Evolutionary conservation across 305 asterid species (phyloP), one percentile per base, ranked within the genome.

Genomic region (Fraxinus baroniana): DNA sequence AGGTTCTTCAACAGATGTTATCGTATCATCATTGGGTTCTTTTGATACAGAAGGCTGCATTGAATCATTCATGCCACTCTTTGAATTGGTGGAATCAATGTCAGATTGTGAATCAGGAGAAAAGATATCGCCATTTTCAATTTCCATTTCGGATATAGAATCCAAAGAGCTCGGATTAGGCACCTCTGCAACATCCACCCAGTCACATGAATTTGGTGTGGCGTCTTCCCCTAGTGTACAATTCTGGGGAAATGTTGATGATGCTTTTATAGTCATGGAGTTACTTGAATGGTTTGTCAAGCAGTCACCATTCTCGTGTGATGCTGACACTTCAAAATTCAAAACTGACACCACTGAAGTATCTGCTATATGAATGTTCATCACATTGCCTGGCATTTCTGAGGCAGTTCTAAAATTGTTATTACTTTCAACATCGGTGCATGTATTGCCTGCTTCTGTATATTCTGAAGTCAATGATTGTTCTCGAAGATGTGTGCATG

Each of bases 71-170:
- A 66, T 70, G 85, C 93, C 89, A 79, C 87, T 87, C 82, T 77
- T 89, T 79, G 97, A 93, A 86, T 86, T 84, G 36, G 78, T 84
- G 68, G 95, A 91, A 86, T 85, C 91, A 83, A 82, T 85, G 84
- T 92, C 94, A 83, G 93, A 91, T 78, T 86, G 93, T 0, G 94
- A 84, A 87, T 90, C 93, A 73, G 89, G 87, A 82, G 92, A 89
- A 78, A 86, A 81, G 57, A 80, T 83, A 80, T 88, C 90, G 78
- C 88, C 89, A 83, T 90, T 87, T 85, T 89, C 94, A 64, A 87
- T 81, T 87, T 89, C 98, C 78, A 86, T 77, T 80, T 91, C 97
- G 20, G 97, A 88, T 85, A 88, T 83, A 49, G 88, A 89, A 88
- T 88, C 90, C 89, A 91, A 88, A 39, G 88, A 84, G 83, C 86